Percentiles rank a stretch among this genome's conserved stretches.
Conservation (phyloP, 2,329 filamentous ascomycete genomes). For the Ophiostoma perfectum region DNA sequence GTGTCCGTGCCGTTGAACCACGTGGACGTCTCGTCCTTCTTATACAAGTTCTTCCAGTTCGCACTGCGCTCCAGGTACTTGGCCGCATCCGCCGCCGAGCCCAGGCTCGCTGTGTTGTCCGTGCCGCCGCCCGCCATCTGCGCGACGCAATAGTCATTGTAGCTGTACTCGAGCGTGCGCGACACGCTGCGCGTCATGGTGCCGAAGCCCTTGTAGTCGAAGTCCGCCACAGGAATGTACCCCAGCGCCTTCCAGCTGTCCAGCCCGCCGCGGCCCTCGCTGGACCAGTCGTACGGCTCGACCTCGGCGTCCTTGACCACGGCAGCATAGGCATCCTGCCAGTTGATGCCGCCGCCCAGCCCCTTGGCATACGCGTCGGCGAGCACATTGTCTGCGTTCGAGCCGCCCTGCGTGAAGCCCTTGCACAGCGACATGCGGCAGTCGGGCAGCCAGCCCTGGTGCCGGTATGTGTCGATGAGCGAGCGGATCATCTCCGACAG, state of each 20-base stretch:
- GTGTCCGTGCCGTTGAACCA: slow-evolving; percentile 45
- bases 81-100: slow-evolving; percentile 34
- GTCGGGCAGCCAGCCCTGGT: slow-evolving; percentile 67
- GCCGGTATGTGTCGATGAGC: slow-evolving; percentile 64
- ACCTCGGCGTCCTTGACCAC: slow-evolving; percentile 41
- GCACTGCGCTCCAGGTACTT: slow-evolving; percentile 4
- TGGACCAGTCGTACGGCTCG: slow-evolving; percentile 8
- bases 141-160: slow-evolving; percentile 67
- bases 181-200: slow-evolving; percentile 66
- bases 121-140: slow-evolving; percentile 48
- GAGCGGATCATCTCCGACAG: slow-evolving; percentile 64
- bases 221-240: slow-evolving; percentile 66
- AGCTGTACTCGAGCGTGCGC: slow-evolving; percentile 70
- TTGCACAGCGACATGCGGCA: slow-evolving; percentile 72
- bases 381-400: slow-evolving; percentile 65
- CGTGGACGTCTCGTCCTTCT: slow-evolving; percentile 50
- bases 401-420: slow-evolving; percentile 69
- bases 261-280: slow-evolving; percentile 42
- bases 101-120: slow-evolving; percentile 43
- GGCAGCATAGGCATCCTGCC: slow-evolving; percentile 63
- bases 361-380: slow-evolving; percentile 65
- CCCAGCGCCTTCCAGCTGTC: slow-evolving; percentile 65
- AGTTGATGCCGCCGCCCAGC: slow-evolving; percentile 50
- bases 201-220: slow-evolving; percentile 61
- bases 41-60: slow-evolving; percentile 50